Conservation (phyloP, 768 basidiomycete species). For the Suillus alpinus region DNA sequence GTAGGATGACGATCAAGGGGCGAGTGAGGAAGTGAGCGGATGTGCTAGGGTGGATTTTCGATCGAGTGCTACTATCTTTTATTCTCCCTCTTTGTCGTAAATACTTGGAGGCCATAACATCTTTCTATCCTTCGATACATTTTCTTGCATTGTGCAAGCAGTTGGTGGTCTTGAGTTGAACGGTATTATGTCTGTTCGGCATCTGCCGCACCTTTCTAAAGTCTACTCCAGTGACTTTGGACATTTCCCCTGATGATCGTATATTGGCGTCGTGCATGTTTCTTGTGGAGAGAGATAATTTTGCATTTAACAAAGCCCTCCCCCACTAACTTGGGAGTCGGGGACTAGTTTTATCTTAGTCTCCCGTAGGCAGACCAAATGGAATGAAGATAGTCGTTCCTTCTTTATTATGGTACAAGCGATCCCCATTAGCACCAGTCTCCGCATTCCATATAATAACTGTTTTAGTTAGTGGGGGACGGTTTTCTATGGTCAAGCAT, state of each 20-base stretch:
- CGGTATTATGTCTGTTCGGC: neutral
- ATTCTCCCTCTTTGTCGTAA: neutral
- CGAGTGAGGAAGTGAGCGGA: conserved; percentile 14
- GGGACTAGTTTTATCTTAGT: neutral
- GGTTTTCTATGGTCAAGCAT: no score
- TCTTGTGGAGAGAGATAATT: neutral
- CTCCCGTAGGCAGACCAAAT: neutral
- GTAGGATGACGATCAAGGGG: conserved; percentile 27
- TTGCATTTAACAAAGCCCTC: neutral
- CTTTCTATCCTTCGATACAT: neutral
- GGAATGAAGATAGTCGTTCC: no score
- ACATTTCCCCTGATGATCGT: no score
- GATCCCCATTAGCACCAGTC: no score
- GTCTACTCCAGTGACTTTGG: no score
- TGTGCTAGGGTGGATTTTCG: neutral
- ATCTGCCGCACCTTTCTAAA: no score
- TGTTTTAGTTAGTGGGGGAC: no score
- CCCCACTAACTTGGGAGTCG: no score
- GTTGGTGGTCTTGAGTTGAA: neutral
- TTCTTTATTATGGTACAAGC: no score
- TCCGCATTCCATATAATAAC: no score
- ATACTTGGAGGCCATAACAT: neutral
- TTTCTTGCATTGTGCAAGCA: neutral
- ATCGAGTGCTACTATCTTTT: neutral
- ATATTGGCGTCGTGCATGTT: no score